Evolutionary conservation across 257 asterid genomes (phyloP).

Genomic region (Nicotiana paniculata): DNA sequence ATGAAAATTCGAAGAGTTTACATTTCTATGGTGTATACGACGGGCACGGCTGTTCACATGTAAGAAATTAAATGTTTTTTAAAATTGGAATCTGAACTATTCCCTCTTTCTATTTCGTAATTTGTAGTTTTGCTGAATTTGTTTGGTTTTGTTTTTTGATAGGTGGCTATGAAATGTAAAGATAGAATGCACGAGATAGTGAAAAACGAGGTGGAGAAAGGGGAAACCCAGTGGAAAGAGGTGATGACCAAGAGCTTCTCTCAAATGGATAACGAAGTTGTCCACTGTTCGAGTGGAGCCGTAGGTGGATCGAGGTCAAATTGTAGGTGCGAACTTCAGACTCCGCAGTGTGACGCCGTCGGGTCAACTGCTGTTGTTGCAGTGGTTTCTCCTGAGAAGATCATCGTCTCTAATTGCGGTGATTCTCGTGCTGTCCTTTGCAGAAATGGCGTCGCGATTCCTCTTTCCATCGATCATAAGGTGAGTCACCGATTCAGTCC

Average conservation of each 20-base stretch:
- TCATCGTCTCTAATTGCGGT: conserved; percentile 82
- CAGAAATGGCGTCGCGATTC: conserved; percentile 75
- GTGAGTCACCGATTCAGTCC: conserved; percentile 18
- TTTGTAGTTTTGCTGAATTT: neutral
- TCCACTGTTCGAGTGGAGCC: conserved; percentile 27
- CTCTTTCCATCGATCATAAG: conserved; percentile 91
- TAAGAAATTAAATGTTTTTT: conserved; percentile 9
- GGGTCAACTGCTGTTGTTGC: conserved; percentile 97
- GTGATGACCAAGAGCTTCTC: conserved; percentile 52
- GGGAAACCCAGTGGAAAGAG: conserved; percentile 46
- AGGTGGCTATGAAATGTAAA: conserved; percentile 83
- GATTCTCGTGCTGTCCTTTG: conserved; percentile 96
- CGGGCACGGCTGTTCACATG: conserved; percentile 99
- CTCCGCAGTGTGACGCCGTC: conserved; percentile 93
- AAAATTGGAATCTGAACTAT: neutral
- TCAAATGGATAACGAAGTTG: conserved; percentile 72
- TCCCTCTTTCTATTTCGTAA: neutral
- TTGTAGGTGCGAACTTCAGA: conserved; percentile 82
- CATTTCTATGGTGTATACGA: conserved; percentile 88
- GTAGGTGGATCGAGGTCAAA: conserved; percentile 20
- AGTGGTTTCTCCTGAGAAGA: conserved; percentile 62
- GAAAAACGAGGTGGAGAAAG: conserved; percentile 39
- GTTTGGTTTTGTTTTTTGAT: neutral
- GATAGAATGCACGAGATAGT: conserved; percentile 94
- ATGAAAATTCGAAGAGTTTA: conserved; percentile 14